A percentile compares a stretch with the other conserved stretches of the same genome.
These are phyloP conservation scores for Echria macrotheca DNA, from an alignment of 495 filamentous ascomycete species.

Conservation along the genomic window DNA sequence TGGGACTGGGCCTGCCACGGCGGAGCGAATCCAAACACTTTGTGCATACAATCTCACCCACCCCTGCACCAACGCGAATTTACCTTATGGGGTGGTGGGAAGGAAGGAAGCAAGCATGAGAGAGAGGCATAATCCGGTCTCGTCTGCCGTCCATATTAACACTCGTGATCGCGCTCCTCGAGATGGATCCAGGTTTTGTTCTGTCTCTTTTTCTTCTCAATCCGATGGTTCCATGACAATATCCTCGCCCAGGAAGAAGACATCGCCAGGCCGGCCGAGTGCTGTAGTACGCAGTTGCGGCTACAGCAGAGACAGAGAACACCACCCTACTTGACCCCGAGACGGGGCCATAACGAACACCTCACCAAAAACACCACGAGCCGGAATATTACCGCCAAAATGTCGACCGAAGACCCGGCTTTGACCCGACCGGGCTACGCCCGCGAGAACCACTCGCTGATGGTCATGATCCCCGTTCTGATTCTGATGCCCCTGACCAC, in stretches of 20 bases:
- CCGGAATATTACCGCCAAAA: too few relatives aligned
- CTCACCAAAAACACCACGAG: too few relatives aligned
- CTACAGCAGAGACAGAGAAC: too few relatives aligned
- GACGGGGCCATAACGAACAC: too few relatives aligned
- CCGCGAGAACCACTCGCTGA: conserved; percentile 3
- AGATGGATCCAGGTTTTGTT: background rate
- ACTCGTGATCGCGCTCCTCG: background rate
- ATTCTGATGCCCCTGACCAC: conserved; percentile 6
- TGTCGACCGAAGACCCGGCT: too few relatives aligned
- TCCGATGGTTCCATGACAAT: background rate
- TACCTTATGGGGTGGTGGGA: background rate
- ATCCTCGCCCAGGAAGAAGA: background rate
- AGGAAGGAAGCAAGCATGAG: background rate
- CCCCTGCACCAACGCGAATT: background rate
- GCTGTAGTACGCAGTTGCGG: too few relatives aligned
- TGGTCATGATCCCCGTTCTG: conserved; percentile 10
- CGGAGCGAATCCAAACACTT: conserved; percentile 4
- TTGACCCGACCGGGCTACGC: background rate
- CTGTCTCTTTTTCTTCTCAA: background rate
- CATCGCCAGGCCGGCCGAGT: too few relatives aligned
- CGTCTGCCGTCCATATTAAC: conserved; percentile 4
- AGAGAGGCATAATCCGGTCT: conserved; percentile 4
- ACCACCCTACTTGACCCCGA: too few relatives aligned
- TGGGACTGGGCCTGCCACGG: background rate
- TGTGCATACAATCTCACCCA: conserved; percentile 6